A percentile compares a stretch with the other conserved stretches of the same genome.
Evolutionary conservation across 78 protist species (phyloP).

Genomic region (Trichosphaerium sp.): DNA sequence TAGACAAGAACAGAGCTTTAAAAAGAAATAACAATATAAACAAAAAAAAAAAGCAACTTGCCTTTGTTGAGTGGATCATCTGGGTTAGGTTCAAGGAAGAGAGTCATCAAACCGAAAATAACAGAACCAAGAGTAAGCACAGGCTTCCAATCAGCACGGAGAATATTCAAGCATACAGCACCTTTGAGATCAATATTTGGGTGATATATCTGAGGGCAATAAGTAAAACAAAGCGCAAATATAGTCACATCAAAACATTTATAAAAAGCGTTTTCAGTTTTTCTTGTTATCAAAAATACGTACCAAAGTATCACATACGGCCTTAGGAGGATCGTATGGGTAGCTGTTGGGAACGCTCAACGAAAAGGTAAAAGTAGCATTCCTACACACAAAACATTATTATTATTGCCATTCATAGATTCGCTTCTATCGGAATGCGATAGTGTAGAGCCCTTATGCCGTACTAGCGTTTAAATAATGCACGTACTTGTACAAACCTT

Average conservation of each 20-base stretch:
- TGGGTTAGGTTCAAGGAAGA: constrained; percentile 77
- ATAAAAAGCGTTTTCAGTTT: no score
- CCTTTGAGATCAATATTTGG: constrained; percentile 83
- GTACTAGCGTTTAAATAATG: neutral
- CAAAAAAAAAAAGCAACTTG: neutral
- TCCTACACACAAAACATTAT: constrained; percentile 17
- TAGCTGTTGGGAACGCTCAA: constrained; percentile 50
- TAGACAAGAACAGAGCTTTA: neutral
- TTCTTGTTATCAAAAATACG: neutral
- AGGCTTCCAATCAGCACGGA: constrained; percentile 77
- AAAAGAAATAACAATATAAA: neutral
- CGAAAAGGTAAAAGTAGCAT: constrained; percentile 46
- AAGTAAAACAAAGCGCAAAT: neutral
- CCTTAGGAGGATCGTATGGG: constrained; percentile 71
- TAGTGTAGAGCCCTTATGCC: no score
- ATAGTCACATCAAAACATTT: neutral
- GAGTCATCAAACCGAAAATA: constrained; percentile 50
- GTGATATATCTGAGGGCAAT: constrained; percentile 45
- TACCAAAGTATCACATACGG: constrained; percentile 51
- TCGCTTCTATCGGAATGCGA: no score
- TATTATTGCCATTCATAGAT: neutral
- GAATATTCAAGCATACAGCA: constrained; percentile 65
- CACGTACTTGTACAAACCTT: constrained; percentile 23
- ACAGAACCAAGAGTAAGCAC: constrained; percentile 50
- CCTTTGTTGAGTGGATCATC: constrained; percentile 80